Conservation (phyloP, 163 green algal genomes). For the Volvox carteri region DNA sequence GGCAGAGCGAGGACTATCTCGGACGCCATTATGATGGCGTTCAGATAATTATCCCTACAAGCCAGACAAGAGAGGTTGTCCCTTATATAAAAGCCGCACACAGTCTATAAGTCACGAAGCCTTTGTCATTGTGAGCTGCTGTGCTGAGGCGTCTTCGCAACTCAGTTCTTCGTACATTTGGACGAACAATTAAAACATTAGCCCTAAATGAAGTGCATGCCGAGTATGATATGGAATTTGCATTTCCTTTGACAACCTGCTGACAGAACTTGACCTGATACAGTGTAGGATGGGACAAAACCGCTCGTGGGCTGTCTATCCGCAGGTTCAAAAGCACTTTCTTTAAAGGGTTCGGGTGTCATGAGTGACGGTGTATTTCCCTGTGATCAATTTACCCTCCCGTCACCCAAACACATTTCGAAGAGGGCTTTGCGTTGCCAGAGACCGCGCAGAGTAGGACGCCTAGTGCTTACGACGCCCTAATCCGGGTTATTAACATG, state of each 20-base stretch:
- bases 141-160: too few relatives aligned
- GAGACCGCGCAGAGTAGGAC: too few relatives aligned
- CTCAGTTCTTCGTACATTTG: background rate
- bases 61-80: background rate
- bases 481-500: constrained; percentile 9
- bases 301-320: constrained; percentile 26
- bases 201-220: too few relatives aligned
- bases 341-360: background rate
- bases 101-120: too few relatives aligned
- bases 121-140: too few relatives aligned
- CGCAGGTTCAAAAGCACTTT: background rate
- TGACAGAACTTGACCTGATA: too few relatives aligned
- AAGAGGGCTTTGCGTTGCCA: too few relatives aligned
- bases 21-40: constrained; percentile 41
- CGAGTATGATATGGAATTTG: too few relatives aligned
- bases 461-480: too few relatives aligned
- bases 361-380: background rate
- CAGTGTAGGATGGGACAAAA: constrained; percentile 7
- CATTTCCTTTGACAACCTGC: too few relatives aligned
- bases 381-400: background rate
- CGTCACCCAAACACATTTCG: too few relatives aligned
- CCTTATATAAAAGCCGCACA: too few relatives aligned
- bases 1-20: constrained; percentile 57
- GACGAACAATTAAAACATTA: background rate
- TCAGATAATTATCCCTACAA: background rate